These are phyloP conservation scores for Sporothrix brunneoviolacea DNA, from an alignment of 2,329 filamentous ascomycete species.

Conservation along the genomic window DNA sequence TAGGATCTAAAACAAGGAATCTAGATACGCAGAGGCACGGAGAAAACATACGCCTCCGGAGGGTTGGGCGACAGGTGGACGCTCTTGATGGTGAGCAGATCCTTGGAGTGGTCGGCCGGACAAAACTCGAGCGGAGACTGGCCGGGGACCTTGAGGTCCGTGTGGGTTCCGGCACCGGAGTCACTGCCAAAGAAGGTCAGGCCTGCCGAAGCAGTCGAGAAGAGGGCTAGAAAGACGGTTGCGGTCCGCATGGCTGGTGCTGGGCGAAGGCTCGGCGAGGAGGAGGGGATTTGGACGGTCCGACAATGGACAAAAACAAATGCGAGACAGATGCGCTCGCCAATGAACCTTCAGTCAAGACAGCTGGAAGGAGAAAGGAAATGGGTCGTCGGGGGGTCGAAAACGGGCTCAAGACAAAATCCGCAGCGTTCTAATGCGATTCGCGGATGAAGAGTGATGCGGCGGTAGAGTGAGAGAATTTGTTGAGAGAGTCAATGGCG, in stretches of 20 bases:
- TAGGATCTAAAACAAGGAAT: background rate
- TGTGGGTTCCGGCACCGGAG: constrained; percentile 41
- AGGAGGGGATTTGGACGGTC: no score
- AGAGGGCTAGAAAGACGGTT: constrained; percentile 36
- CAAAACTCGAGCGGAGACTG: constrained; percentile 83
- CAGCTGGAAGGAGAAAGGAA: no score
- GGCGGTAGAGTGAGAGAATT: constrained; percentile 3
- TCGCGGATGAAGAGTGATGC: no score
- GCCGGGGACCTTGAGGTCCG: constrained; percentile 64
- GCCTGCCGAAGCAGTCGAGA: constrained; percentile 37
- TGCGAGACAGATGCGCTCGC: background rate
- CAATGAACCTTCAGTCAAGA: no score
- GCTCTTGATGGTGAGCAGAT: constrained; percentile 69
- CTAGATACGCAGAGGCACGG: background rate
- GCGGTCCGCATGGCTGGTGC: constrained; percentile 33
- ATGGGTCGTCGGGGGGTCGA: no score
- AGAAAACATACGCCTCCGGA: constrained; percentile 63
- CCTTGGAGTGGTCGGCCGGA: constrained; percentile 52
- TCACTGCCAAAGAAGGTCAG: constrained; percentile 42
- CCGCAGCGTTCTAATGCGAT: no score
- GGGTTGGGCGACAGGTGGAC: constrained; percentile 84
- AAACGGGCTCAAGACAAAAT: no score
- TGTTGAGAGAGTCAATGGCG: constrained; percentile 9
- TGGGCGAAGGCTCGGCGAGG: background rate
- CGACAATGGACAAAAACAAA: background rate